These are phyloP conservation scores for Cadophora gregata DNA, from an alignment of 2,329 filamentous ascomycete genomes.

Conservation along the genomic window DNA sequence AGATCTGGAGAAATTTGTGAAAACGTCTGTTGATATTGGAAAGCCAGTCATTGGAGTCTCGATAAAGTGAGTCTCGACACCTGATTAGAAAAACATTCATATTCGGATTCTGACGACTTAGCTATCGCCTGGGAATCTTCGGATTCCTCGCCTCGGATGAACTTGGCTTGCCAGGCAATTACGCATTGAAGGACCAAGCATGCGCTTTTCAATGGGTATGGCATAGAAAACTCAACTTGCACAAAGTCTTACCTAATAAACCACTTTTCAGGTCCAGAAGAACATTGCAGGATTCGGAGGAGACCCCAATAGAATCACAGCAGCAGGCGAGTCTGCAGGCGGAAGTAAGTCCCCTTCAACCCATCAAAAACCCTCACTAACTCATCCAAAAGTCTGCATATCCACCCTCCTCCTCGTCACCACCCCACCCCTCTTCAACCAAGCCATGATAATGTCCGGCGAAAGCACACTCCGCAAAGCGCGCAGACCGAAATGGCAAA, in stretches of 20 bases:
- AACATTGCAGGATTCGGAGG: constrained; percentile 45
- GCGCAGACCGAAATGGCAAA: constrained; percentile 26
- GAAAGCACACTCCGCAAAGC: constrained; percentile 31
- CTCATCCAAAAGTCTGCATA: constrained; percentile 24
- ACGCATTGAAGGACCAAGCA: constrained; percentile 32
- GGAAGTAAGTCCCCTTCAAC: constrained; percentile 24
- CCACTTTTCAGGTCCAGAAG: constrained; percentile 26
- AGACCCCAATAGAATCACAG: constrained; percentile 40
- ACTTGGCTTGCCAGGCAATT: constrained; percentile 27
- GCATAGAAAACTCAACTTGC: background rate
- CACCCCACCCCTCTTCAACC: constrained; percentile 25
- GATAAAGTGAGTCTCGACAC: constrained; percentile 26
- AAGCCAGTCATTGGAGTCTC: constrained; percentile 34
- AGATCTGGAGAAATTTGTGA: constrained; percentile 28
- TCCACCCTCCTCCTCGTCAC: constrained; percentile 23
- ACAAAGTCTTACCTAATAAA: background rate
- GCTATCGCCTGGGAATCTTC: constrained; percentile 33
- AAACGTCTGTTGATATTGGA: constrained; percentile 24
- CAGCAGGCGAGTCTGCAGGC: constrained; percentile 49
- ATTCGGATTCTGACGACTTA: constrained; percentile 9
- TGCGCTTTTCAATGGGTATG: constrained; percentile 41
- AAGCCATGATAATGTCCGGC: constrained; percentile 33
- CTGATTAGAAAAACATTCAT: background rate
- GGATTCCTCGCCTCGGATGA: constrained; percentile 31
- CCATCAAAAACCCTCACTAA: background rate